Evolutionary conservation across 1,284 basidiomycete genomes (phyloP).

Genomic region (Neolentinus lepideus): DNA sequence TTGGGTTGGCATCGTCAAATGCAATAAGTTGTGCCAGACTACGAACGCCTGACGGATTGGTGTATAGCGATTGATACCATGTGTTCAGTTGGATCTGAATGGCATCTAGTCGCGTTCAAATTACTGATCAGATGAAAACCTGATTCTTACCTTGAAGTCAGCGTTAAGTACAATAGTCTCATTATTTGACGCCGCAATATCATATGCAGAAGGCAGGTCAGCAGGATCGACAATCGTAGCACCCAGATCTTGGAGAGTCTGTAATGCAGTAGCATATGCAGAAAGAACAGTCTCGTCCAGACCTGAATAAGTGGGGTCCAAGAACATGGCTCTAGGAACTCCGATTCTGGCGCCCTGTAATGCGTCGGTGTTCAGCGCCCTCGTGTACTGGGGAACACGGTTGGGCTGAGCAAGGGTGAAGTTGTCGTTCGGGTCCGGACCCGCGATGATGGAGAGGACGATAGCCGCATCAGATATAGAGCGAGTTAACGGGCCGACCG

Average conservation of each 20-base stretch:
- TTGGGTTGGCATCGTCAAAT: conserved; percentile 43
- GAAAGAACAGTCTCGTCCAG: conserved; percentile 35
- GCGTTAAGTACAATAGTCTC: conserved; percentile 45
- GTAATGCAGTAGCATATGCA: conserved; percentile 43
- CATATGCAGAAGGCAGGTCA: conserved; percentile 48
- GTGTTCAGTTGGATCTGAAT: conserved; percentile 41
- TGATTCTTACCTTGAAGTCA: conserved; percentile 46
- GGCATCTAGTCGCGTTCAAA: neutral
- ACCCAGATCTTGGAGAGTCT: conserved; percentile 40
- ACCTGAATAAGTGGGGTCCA: conserved; percentile 33
- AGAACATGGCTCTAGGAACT: conserved; percentile 36
- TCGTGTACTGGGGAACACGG: conserved; percentile 46
- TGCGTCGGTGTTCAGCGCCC: conserved; percentile 40
- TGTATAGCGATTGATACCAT: conserved; percentile 34
- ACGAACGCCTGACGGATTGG: conserved; percentile 46
- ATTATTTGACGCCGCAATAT: conserved; percentile 40
- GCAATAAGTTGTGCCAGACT: conserved; percentile 48
- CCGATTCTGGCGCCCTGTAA: conserved; percentile 53
- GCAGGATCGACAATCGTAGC: conserved; percentile 58
- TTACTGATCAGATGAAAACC: neutral
- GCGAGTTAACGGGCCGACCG: conserved; percentile 54
- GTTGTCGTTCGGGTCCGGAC: conserved; percentile 51
- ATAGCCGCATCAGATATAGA: conserved; percentile 53
- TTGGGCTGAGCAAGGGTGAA: conserved; percentile 51
- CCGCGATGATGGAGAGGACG: conserved; percentile 54